Evolutionary conservation across 306 rosid genomes (phyloP).

Genomic region (Delonix regia): DNA sequence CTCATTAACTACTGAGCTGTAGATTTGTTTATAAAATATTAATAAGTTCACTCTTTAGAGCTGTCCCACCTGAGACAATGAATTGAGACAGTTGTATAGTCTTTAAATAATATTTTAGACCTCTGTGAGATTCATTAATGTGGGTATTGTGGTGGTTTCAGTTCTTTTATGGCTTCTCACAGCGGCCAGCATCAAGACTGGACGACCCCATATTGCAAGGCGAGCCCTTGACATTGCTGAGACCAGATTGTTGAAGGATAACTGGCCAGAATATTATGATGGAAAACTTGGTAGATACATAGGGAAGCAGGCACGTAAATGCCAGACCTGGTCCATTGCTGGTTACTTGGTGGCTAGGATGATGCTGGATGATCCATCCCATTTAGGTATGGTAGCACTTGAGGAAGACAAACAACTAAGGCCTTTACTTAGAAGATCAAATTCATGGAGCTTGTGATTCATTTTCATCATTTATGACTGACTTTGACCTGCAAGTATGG

Average conservation of each 20-base stretch:
- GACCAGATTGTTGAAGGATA: slow-evolving; percentile 60
- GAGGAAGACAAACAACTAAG: slow-evolving; percentile 71
- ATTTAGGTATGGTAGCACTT: slow-evolving; percentile 60
- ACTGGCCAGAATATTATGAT: slow-evolving; percentile 82
- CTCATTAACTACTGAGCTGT: too few relatives aligned
- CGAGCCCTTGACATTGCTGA: slow-evolving; percentile 80
- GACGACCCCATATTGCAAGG: slow-evolving; percentile 79
- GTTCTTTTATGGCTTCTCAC: slow-evolving; percentile 79
- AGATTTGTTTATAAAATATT: too few relatives aligned
- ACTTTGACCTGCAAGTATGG: slow-evolving; percentile 6
- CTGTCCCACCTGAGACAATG: too few relatives aligned
- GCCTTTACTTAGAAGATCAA: slow-evolving; percentile 69
- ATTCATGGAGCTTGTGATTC: slow-evolving; percentile 60
- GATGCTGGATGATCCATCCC: slow-evolving; percentile 82
- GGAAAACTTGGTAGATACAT: slow-evolving; percentile 67
- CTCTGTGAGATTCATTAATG: neutral
- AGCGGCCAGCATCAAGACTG: slow-evolving; percentile 76
- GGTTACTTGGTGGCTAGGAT: slow-evolving; percentile 78
- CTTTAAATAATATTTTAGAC: too few relatives aligned
- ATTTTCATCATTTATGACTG: slow-evolving; percentile 14
- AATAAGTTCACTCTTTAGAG: too few relatives aligned
- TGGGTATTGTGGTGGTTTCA: slow-evolving; percentile 40
- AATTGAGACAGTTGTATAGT: too few relatives aligned
- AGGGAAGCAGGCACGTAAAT: slow-evolving; percentile 81
- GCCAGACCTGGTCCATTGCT: slow-evolving; percentile 80